These are phyloP conservation scores for Ceratocystis diversiconidia DNA, from an alignment of 2,329 filamentous ascomycete species.

Conservation along the genomic window DNA sequence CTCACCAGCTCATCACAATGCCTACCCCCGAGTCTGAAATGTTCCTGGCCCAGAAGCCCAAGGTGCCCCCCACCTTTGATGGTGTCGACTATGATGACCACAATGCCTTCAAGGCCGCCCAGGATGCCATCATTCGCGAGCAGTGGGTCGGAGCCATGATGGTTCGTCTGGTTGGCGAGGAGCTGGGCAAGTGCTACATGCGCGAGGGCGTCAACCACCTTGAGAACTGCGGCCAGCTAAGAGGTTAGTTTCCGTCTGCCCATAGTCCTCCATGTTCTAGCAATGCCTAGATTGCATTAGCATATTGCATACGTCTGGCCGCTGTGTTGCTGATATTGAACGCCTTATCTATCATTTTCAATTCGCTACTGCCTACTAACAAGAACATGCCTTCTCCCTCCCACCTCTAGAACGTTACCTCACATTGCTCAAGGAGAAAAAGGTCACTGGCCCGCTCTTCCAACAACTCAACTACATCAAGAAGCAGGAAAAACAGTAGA, in stretches of 20 bases:
- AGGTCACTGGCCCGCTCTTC: constrained; percentile 66
- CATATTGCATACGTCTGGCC: too few relatives aligned
- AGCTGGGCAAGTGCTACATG: constrained; percentile 75
- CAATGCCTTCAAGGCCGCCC: constrained; percentile 63
- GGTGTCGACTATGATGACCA: constrained; percentile 79
- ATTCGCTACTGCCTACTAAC: constrained; percentile 13
- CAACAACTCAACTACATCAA: constrained; percentile 63
- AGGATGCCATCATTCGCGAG: constrained; percentile 69
- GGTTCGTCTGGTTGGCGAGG: constrained; percentile 66
- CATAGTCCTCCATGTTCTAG: background rate
- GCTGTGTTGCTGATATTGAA: background rate
- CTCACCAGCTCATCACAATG: constrained; percentile 34
- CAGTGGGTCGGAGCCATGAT: constrained; percentile 88
- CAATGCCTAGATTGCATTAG: background rate
- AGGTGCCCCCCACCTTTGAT: constrained; percentile 68
- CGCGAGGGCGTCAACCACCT: constrained; percentile 75
- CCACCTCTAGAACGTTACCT: constrained; percentile 55
- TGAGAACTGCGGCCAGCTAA: constrained; percentile 69
- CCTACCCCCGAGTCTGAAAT: constrained; percentile 69
- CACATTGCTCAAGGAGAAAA: constrained; percentile 59
- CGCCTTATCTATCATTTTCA: background rate
- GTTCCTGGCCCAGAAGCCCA: constrained; percentile 74
- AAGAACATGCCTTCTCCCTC: background rate
- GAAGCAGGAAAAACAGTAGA: constrained; percentile 31
- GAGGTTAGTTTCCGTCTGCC: constrained; percentile 46